Evolutionary conservation across 495 filamentous ascomycete species (phyloP).

Genomic region (Lophiostoma macrostomum): DNA sequence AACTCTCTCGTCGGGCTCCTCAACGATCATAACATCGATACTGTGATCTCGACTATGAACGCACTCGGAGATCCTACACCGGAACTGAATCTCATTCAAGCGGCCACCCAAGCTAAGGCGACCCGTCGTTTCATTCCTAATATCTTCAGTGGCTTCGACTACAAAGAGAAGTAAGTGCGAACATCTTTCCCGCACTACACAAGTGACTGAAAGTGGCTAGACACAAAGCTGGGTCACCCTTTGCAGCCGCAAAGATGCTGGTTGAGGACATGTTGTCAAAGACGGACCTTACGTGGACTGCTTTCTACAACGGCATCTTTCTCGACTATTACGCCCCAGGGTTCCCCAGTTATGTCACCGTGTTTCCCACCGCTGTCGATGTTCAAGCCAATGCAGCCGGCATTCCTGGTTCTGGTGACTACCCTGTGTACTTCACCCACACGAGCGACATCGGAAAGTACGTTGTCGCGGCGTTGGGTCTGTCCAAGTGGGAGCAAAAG

Average conservation of each 20-base stretch:
- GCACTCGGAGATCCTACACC: neutral
- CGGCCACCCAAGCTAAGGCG: slow-evolving; percentile 1
- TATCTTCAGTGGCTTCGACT: slow-evolving; percentile 5
- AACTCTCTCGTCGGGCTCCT: slow-evolving; percentile 9
- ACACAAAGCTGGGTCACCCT: neutral
- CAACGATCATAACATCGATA: slow-evolving; percentile 5
- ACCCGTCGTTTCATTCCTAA: slow-evolving; percentile 15
- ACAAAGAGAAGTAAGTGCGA: neutral
- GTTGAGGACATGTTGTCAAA: neutral
- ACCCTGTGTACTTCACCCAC: slow-evolving; percentile 6
- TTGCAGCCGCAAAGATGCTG: neutral
- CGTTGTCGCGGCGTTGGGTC: neutral
- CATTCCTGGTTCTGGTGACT: slow-evolving; percentile 12
- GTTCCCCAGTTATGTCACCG: neutral
- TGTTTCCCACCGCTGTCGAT: slow-evolving; percentile 1
- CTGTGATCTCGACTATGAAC: slow-evolving; percentile 9
- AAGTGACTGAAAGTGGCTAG: neutral
- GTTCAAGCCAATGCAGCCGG: neutral
- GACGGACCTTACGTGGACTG: slow-evolving; percentile 6
- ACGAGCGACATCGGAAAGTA: slow-evolving; percentile 10
- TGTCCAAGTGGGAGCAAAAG: slow-evolving; percentile 10
- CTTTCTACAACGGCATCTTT: slow-evolving; percentile 13
- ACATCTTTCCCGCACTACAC: neutral
- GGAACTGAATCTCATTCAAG: slow-evolving; percentile 7
- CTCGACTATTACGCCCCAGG: slow-evolving; percentile 13